Evolutionary conservation across 192 early-diverging fungal genomes (phyloP).

Genomic region (Funneliformis mosseae): DNA sequence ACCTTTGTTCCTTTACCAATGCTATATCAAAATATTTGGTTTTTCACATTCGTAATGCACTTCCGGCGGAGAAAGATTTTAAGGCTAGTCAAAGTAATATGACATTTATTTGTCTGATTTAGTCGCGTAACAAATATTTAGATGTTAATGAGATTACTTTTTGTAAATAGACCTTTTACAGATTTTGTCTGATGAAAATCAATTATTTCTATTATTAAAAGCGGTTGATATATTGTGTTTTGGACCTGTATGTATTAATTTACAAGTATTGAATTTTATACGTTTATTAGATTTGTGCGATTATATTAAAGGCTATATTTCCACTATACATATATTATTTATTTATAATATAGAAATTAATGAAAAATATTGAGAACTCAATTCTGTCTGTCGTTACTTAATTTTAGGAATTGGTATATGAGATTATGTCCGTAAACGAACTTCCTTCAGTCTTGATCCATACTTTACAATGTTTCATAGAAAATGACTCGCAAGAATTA

Average conservation of each 20-base stretch:
- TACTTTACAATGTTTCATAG: constrained; percentile 45
- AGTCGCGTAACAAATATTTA: not conserved
- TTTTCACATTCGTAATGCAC: not conserved
- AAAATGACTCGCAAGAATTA: constrained; percentile 30
- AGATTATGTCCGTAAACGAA: constrained; percentile 39
- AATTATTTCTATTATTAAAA: constrained; percentile 45
- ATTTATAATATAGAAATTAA: constrained; percentile 44
- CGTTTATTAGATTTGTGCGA: not conserved
- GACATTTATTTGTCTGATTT: not conserved
- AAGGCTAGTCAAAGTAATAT: constrained; percentile 41
- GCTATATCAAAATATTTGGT: constrained; percentile 32
- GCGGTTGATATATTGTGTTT: constrained; percentile 50
- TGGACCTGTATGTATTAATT: constrained; percentile 49
- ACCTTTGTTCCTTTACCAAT: constrained; percentile 38
- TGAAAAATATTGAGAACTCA: constrained; percentile 25
- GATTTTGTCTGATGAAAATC: constrained; percentile 38
- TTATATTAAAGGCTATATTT: not conserved
- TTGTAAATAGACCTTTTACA: constrained; percentile 38
- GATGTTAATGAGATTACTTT: not conserved
- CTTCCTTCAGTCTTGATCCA: constrained; percentile 47
- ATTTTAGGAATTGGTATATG: constrained; percentile 20
- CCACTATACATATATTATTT: not conserved
- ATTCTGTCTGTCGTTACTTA: not conserved
- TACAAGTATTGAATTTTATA: not conserved
- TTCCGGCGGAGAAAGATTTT: not conserved